Evolutionary conservation across 106 monocot species (phyloP).

Genomic region (Posidonia australis): DNA sequence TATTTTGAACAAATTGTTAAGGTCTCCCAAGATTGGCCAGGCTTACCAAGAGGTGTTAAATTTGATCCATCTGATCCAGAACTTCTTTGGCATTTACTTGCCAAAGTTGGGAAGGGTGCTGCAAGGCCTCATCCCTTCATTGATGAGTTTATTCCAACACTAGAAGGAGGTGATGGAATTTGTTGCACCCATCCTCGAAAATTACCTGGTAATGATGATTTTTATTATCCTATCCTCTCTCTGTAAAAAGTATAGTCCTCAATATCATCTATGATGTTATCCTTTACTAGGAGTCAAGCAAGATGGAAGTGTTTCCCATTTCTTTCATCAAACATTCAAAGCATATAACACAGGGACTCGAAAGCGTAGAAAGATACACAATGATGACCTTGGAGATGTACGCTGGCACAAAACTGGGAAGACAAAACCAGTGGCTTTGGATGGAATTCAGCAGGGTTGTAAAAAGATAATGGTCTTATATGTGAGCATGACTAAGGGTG

Average conservation of each 20-base stretch:
- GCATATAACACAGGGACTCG: slow-evolving; percentile 88
- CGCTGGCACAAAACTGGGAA: slow-evolving; percentile 99
- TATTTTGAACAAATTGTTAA: slow-evolving; percentile 14
- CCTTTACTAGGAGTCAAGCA: slow-evolving; percentile 64
- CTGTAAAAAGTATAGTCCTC: background rate
- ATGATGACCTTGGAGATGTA: slow-evolving; percentile 59
- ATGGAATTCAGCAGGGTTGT: slow-evolving; percentile 71
- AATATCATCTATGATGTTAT: background rate
- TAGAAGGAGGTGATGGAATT: slow-evolving; percentile 84
- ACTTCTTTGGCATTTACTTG: slow-evolving; percentile 67
- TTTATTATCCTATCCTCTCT: background rate
- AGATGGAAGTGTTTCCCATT: slow-evolving; percentile 87
- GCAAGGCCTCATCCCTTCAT: slow-evolving; percentile 79
- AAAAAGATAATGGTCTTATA: slow-evolving; percentile 99
- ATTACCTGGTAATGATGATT: slow-evolving; percentile 34
- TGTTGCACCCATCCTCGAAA: slow-evolving; percentile 89
- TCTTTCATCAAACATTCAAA: slow-evolving; percentile 94
- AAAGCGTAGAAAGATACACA: slow-evolving; percentile 79
- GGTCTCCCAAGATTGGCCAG: slow-evolving; percentile 92
- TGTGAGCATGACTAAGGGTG: slow-evolving; percentile 50
- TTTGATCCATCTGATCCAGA: slow-evolving; percentile 99
- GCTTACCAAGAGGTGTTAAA: slow-evolving; percentile 91
- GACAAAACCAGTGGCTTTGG: slow-evolving; percentile 79
- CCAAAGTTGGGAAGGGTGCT: slow-evolving; percentile 48
- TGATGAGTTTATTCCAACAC: slow-evolving; percentile 88